phyloP scores from a whole-genome alignment of 2,329 filamentous ascomycete species.

The Trichophyton simii region DNA sequence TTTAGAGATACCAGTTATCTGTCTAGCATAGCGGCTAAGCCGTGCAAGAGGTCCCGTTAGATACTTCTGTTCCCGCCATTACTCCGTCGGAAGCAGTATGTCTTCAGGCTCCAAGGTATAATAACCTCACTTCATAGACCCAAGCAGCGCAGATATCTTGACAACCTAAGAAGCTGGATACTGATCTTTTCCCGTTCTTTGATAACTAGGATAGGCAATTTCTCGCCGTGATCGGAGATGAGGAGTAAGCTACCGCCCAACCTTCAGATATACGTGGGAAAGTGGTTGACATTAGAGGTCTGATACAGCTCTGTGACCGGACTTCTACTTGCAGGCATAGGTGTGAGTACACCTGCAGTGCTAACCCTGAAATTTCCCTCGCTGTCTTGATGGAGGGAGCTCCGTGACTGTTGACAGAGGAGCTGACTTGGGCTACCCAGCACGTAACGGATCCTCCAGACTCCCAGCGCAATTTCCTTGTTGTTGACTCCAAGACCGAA shows the following conservation, averaged over 20 bases:
- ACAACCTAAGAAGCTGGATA: background rate
- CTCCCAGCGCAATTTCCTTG: conserved; percentile 92
- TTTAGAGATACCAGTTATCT: background rate
- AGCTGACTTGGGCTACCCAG: conserved; percentile 34
- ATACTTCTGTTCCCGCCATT: background rate
- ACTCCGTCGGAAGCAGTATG: background rate
- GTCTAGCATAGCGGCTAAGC: background rate
- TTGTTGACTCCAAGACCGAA: conserved; percentile 90
- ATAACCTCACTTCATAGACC: background rate
- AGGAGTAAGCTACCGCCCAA: conserved; percentile 41
- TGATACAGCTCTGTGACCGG: conserved; percentile 75
- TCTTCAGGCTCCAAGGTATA: background rate
- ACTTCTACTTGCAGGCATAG: conserved; percentile 85
- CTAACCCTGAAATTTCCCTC: background rate
- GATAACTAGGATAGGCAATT: conserved; percentile 67
- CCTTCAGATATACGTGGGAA: background rate
- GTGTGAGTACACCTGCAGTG: conserved; percentile 46
- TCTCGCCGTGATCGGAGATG: conserved; percentile 93
- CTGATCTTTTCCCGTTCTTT: background rate
- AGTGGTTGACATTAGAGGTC: background rate
- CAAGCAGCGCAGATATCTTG: background rate
- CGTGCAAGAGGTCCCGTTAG: background rate
- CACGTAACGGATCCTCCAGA: conserved; percentile 84
- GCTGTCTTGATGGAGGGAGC: background rate
- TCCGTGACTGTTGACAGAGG: background rate